A percentile compares a stretch with the other conserved stretches of the same genome.
These are phyloP conservation scores for Sideroxylon spinosum DNA, from an alignment of 179 eudicot genomes.

Conservation along the genomic window DNA sequence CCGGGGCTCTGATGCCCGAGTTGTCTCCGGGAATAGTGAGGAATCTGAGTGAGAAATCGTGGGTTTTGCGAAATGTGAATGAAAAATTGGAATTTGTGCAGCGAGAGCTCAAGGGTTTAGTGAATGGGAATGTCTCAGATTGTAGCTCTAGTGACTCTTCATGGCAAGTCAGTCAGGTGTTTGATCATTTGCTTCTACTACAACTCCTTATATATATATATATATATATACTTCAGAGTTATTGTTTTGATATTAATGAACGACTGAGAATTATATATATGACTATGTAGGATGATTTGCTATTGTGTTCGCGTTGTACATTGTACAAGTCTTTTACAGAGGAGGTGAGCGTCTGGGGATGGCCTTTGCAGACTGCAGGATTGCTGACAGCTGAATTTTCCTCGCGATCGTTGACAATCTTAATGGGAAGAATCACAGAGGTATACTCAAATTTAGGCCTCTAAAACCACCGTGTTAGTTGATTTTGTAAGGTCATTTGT, in stretches of 20 bases:
- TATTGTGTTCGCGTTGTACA: conserved; percentile 43
- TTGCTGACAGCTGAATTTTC: conserved; percentile 64
- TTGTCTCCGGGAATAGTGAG: conserved; percentile 37
- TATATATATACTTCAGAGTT: not conserved
- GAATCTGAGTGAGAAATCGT: conserved; percentile 28
- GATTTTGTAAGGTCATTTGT: not conserved
- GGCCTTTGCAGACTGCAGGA: conserved; percentile 79
- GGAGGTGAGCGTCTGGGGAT: conserved; percentile 71
- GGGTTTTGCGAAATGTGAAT: conserved; percentile 31
- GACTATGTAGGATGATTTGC: conserved; percentile 52
- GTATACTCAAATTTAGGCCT: conserved; percentile 24
- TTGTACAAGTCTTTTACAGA: conserved; percentile 50
- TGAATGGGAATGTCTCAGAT: conserved; percentile 30
- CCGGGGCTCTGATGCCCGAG: conserved; percentile 33
- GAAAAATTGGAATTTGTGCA: conserved; percentile 42
- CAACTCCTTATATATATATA: too few species aligned
- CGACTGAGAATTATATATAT: not conserved
- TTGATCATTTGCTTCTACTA: not conserved
- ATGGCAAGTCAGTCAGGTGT: conserved; percentile 66
- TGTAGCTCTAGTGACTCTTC: conserved; percentile 36
- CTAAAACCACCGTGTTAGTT: not conserved
- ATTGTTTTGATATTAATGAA: not conserved
- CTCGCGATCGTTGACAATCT: conserved; percentile 42
- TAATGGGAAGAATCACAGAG: conserved; percentile 67
- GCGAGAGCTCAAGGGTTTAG: conserved; percentile 30